These are phyloP conservation scores for Hypoxylon crocopeplum DNA, from an alignment of 495 filamentous ascomycete species.

Conservation along the genomic window DNA sequence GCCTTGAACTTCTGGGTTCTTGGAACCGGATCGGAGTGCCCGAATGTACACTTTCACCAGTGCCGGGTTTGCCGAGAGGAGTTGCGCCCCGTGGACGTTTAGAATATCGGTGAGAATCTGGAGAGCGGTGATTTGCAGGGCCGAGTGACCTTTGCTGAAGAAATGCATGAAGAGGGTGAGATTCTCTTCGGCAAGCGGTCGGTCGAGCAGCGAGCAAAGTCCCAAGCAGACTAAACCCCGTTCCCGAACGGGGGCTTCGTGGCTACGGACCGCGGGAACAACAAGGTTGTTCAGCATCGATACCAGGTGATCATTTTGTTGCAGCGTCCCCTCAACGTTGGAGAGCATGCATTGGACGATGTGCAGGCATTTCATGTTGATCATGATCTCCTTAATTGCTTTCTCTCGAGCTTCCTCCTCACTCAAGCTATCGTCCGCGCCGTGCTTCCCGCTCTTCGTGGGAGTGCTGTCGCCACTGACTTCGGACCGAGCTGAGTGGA, in stretches of 20 bases:
- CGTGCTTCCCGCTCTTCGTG: constrained; percentile 54
- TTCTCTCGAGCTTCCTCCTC: constrained; percentile 82
- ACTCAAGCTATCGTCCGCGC: constrained; percentile 59
- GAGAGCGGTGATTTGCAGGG: constrained; percentile 84
- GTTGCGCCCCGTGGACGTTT: constrained; percentile 80
- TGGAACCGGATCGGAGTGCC: constrained; percentile 72
- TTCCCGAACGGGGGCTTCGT: constrained; percentile 92
- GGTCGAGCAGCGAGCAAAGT: constrained; percentile 88
- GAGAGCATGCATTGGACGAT: constrained; percentile 97
- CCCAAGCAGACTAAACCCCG: constrained; percentile 88
- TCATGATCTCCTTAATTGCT: constrained; percentile 85
- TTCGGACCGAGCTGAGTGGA: constrained; percentile 88
- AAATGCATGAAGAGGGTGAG: constrained; percentile 94
- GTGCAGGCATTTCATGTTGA: constrained; percentile 98
- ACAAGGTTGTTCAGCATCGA: constrained; percentile 97
- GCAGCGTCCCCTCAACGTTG: constrained; percentile 83
- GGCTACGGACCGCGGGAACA: constrained; percentile 89
- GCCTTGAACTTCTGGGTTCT: constrained; percentile 76
- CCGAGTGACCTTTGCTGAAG: constrained; percentile 89
- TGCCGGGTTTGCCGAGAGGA: constrained; percentile 63
- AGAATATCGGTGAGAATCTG: constrained; percentile 96
- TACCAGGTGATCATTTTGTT: constrained; percentile 84
- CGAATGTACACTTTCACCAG: constrained; percentile 80
- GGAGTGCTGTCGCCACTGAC: constrained; percentile 69
- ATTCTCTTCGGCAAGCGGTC: constrained; percentile 90